Base-by-base conservation (phyloP, 2,329 filamentous ascomycete species). In the Thyridium curvatum region DNA sequence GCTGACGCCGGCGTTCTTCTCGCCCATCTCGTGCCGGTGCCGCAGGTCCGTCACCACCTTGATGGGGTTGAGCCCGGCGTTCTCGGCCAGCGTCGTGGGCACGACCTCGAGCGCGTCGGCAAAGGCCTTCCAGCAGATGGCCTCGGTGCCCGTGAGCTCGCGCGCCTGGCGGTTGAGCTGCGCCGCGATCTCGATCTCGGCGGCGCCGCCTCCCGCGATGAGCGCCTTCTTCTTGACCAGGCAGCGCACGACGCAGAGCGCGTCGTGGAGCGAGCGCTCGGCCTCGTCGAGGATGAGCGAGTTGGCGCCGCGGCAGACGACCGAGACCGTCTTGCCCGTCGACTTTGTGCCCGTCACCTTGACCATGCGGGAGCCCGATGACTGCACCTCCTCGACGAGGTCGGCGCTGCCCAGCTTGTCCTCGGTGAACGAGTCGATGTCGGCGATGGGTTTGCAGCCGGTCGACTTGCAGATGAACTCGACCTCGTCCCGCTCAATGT, bases 401-500 rank as follows among this genome's bases (percentile, higher is more conserved):
- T 98, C 93, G 28, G 93, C 93, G 32, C 82, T 84, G 48, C 90
- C 93, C 40, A 98, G 82, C 73, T 97, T 98, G 67, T 98, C 93
- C 68, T 98, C 93, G 14, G 89, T 93, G 69, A 98, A 98, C 12
- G 90, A 95, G 65, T 98, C 93, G 55, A 98, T 86, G 59, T 98
- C 94, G 52, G 93, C 93, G 56, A 98, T 93, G 37, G 93, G 93
- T 71, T 98, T 98, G 80, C 93, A 98, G 54, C 93, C 93, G 29
- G 91, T 94, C 45, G 86, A 94, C 71, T 97, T 98, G 86, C 91
- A 97, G 64, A 98, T 86, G 66, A 98, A 98, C 65, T 98, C 93
- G 43, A 98, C 89, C 68, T 98, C 93, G 56, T 98, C 93, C 46
- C 93, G 84, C 73, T 98, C 93, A 54, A 98, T 94, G 51, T 98